Evolutionary conservation across 768 basidiomycete species (phyloP), one percentile per base, ranked within the genome.

Genomic region (Podaxis sp.): DNA sequence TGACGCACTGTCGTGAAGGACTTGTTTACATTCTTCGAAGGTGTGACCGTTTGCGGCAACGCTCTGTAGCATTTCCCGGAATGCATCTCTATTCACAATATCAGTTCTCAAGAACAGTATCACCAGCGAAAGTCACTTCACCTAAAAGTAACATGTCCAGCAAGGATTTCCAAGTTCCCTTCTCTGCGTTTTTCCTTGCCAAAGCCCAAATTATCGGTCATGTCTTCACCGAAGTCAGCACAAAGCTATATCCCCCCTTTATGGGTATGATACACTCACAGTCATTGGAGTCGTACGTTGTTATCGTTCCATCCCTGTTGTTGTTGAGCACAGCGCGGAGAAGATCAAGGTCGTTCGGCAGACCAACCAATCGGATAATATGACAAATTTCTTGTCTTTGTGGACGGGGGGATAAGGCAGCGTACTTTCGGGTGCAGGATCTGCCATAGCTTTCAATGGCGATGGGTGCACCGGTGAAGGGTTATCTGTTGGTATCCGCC

Each of bases 281-380:
- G 68, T 97, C 95, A 72, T 98, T 98, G 5, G 91, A 93, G 71
- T 98, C 95, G 68, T 83, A 85, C 42, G 84, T 93, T 2, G 95
- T 96, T 75, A 98, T 96, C 13, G 95, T 98, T 67, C 91, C 91
- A 76, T 93, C 91, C 91, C 91, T 92, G n/a, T 37, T 10, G 11
- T 48, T 23, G 47, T 48, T 48, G 25, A 36, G 42, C 25, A 50
- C 23, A 50, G 52, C 23, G 42, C 61, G 50, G 60, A 61, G 46
- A 28, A 37, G 54, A 35, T 25, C 35, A 28, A n/a, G 35, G 63
- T 42, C 54, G 48, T 50, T n/a, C 25, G 27, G 48, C 46, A 62
- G 61, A 79, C 88, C 58, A 69, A 94, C 93, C 95, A 98, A 71
- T 98, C 95, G 56, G 92, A 91, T 48, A 96, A 77, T 10, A 90